Conservation (phyloP, 306 rosid species). For the Pyrus betulifolia region DNA sequence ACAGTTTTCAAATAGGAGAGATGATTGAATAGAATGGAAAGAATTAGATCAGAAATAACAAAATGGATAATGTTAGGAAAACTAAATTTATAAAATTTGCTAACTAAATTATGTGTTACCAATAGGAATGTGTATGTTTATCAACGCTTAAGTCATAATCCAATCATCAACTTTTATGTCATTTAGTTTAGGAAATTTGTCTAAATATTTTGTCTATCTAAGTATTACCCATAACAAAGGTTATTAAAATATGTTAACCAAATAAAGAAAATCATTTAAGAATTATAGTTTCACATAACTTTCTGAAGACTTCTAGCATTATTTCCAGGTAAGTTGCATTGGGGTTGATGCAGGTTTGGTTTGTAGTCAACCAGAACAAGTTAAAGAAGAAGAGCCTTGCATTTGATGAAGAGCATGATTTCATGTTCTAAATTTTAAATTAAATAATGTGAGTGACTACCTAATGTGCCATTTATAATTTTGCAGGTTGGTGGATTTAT, state of each 20-base stretch:
- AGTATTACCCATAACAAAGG: neutral
- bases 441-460: neutral
- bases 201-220: no score
- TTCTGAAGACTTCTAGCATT: neutral
- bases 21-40: conserved; percentile 29
- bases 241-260: neutral
- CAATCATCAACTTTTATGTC: no score
- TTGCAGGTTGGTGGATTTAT: conserved; percentile 6
- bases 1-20: neutral
- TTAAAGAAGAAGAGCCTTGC: conserved; percentile 1
- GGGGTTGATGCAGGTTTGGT: conserved; percentile 43
- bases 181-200: no score
- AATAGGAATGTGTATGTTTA: accelerated
- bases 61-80: neutral
- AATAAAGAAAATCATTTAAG: neutral
- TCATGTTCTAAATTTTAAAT: neutral
- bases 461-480: conserved; percentile 11
- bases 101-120: no score
- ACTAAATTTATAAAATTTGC: no score
- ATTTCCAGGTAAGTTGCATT: conserved; percentile 13
- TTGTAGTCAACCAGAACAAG: conserved; percentile 36
- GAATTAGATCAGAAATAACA: conserved; percentile 20
- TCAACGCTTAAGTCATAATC: no score
- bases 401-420: conserved; percentile 12
- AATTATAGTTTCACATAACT: conserved; percentile 4